Conservation (phyloP, 2,329 filamentous ascomycete species). For the Ascochyta rabiei region DNA sequence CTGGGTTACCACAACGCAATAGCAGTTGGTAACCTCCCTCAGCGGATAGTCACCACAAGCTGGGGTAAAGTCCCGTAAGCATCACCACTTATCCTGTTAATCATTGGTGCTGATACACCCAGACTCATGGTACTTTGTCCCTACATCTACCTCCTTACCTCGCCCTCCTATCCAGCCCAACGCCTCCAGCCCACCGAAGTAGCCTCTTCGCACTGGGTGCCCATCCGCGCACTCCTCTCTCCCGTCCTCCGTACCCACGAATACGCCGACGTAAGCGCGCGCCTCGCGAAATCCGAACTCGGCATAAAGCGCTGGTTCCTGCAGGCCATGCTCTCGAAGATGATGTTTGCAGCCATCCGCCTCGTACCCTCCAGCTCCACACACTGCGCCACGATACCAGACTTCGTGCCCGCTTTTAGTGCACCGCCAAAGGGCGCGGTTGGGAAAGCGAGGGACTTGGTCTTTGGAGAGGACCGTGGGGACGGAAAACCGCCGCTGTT, state of each 20-base stretch:
- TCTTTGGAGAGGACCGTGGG: conserved; percentile 34
- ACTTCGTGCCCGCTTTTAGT: conserved; percentile 50
- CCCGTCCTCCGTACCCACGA: conserved; percentile 66
- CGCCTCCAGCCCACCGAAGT: conserved; percentile 72
- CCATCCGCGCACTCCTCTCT: conserved; percentile 65
- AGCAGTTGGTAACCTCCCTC: conserved; percentile 66
- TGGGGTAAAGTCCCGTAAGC: conserved; percentile 69
- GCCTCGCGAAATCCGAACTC: conserved; percentile 63
- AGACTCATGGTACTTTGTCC: conserved; percentile 72
- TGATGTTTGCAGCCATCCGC: conserved; percentile 70
- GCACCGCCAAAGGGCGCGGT: conserved; percentile 16
- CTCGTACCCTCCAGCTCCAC: conserved; percentile 67
- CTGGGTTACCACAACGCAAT: conserved; percentile 56
- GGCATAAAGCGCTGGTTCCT: conserved; percentile 61
- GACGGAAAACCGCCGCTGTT: conserved; percentile 57
- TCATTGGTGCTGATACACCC: not conserved
- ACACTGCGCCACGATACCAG: conserved; percentile 61
- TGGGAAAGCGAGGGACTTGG: conserved; percentile 23
- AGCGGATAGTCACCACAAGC: conserved; percentile 68
- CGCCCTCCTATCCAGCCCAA: conserved; percentile 61
- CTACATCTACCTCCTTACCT: conserved; percentile 68
- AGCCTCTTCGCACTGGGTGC: conserved; percentile 72
- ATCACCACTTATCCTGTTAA: not conserved
- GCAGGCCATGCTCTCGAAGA: conserved; percentile 65
- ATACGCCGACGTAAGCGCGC: conserved; percentile 67